Percentiles rank a stretch among this genome's conserved stretches.
Conservation (phyloP, 805 yeast genomes). For the Wickerhamomyces chaumierensis region DNA sequence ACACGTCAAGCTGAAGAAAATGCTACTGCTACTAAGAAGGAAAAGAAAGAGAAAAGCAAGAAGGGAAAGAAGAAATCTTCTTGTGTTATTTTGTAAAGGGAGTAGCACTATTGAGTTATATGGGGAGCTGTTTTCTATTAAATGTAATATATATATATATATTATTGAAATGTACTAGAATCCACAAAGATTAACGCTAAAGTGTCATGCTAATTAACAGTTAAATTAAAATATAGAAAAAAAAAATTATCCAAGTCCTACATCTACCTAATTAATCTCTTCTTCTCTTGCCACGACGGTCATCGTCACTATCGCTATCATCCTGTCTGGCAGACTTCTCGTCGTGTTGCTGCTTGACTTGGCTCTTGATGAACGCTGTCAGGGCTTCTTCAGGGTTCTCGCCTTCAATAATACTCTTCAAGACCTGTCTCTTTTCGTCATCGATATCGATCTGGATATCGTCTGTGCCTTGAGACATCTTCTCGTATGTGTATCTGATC, state of each 20-base stretch:
- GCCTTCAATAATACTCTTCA: conserved; percentile 64
- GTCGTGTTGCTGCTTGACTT: conserved; percentile 47
- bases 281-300: conserved; percentile 26
- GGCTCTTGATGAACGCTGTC: conserved; percentile 52
- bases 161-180: background rate
- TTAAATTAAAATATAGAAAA: too few species aligned
- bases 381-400: conserved; percentile 76
- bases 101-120: too few species aligned
- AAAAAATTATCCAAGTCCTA: too few species aligned
- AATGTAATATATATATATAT: background rate
- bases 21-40: conserved; percentile 1
- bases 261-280: conserved; percentile 14
- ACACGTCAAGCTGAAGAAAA: conserved; percentile 1
- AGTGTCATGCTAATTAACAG: too few species aligned
- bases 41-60: conserved; percentile 6
- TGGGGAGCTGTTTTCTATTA: too few species aligned
- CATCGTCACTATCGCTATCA: conserved; percentile 5
- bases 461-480: conserved; percentile 18
- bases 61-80: conserved; percentile 6
- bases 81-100: conserved; percentile 15
- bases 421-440: conserved; percentile 45
- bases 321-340: conserved; percentile 5
- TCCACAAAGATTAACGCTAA: too few species aligned
- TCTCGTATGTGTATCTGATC: conserved; percentile 45
- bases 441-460: conserved; percentile 33